Conservation (phyloP, 208 protist genomes). For the Strigomonas culicis region DNA sequence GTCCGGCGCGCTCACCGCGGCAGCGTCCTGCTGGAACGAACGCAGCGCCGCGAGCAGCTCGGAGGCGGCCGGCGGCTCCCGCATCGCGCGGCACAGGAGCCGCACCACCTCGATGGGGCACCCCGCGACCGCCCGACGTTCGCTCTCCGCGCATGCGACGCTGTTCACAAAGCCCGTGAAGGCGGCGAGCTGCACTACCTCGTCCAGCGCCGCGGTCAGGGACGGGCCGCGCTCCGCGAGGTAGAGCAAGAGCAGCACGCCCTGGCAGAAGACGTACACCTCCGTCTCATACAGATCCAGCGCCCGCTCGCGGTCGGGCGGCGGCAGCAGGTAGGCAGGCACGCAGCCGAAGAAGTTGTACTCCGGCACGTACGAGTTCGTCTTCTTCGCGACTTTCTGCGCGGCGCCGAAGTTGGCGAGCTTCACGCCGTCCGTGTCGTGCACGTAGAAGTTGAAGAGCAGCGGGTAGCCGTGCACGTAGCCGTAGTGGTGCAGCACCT, state of each 20-base stretch:
- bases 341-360: constrained; percentile 10
- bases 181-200: background rate
- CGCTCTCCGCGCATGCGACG: background rate
- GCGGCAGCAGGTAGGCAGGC: background rate
- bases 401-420: constrained; percentile 54
- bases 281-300: constrained; percentile 3
- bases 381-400: constrained; percentile 21
- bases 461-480: constrained; percentile 61
- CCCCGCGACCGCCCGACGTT: background rate
- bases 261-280: constrained; percentile 8
- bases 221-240: background rate
- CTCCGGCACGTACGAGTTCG: constrained; percentile 24
- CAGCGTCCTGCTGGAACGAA: no score
- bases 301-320: background rate
- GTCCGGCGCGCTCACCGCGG: background rate
- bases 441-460: constrained; percentile 37
- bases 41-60: background rate
- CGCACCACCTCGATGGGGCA: background rate
- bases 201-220: background rate
- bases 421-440: constrained; percentile 28
- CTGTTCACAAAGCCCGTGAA: background rate
- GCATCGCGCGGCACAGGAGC: background rate
- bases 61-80: background rate
- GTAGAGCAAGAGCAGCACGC: constrained; percentile 2
- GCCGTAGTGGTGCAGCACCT: constrained; percentile 32